phyloP scores from a whole-genome alignment of 768 basidiomycete genomes.

The Sporobolomyces phaffii region DNA sequence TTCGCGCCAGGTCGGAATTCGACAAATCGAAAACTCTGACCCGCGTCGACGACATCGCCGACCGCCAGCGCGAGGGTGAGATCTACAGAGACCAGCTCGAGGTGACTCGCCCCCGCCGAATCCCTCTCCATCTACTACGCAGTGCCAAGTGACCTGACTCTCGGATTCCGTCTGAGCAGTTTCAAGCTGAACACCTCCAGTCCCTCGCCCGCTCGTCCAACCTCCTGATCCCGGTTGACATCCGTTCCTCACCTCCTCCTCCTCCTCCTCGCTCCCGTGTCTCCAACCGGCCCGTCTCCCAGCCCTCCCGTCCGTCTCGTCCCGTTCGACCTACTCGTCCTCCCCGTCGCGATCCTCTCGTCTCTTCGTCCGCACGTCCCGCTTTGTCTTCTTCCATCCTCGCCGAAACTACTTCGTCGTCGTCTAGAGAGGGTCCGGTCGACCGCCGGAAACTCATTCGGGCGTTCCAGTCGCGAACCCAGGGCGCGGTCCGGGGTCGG shows the following conservation, averaged over 20 bases:
- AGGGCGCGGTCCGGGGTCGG: background rate
- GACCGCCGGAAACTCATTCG: slow-evolving; percentile 14
- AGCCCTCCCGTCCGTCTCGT: background rate
- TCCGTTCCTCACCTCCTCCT: slow-evolving; percentile 4
- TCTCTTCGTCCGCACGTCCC: too few relatives aligned
- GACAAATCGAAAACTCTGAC: background rate
- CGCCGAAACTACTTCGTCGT: background rate
- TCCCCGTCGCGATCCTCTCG: background rate
- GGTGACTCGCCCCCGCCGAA: slow-evolving; percentile 5
- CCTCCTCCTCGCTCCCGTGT: background rate
- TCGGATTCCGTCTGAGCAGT: background rate
- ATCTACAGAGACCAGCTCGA: slow-evolving; percentile 32
- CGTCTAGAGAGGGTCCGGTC: background rate
- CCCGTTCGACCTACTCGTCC: background rate
- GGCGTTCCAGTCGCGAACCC: background rate
- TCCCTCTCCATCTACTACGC: background rate
- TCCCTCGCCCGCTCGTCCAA: background rate
- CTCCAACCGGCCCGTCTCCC: background rate
- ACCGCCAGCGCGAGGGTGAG: slow-evolving; percentile 9
- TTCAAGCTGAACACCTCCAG: slow-evolving; percentile 13
- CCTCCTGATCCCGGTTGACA: slow-evolving; percentile 25
- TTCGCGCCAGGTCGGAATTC: slow-evolving; percentile 11
- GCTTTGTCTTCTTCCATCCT: background rate
- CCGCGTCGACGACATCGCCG: background rate
- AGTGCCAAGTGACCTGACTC: background rate